Evolutionary conservation across 208 protist species (phyloP).

Genomic region (Acanthamoeba royreba): DNA sequence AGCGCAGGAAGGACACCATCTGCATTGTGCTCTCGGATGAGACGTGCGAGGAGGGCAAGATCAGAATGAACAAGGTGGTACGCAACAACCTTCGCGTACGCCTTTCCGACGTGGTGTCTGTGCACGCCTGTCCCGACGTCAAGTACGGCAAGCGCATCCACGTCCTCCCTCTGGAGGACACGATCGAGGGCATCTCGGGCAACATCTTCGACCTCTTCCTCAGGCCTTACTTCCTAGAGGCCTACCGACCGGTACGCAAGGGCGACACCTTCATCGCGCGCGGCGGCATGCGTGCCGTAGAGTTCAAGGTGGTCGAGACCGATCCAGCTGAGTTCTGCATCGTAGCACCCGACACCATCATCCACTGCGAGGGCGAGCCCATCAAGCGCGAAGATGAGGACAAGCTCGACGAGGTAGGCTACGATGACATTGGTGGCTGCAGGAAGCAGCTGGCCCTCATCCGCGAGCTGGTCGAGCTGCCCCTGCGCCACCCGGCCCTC

Average conservation of each 20-base stretch:
- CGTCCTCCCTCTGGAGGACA: slow-evolving; percentile 99
- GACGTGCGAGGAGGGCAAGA: slow-evolving; percentile 89
- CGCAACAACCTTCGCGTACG: slow-evolving; percentile 98
- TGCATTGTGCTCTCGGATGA: slow-evolving; percentile 96
- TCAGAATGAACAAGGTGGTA: slow-evolving; percentile 98
- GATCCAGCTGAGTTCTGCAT: slow-evolving; percentile 98
- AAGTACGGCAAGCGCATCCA: slow-evolving; percentile 98
- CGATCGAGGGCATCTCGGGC: slow-evolving; percentile 97
- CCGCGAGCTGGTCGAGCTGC: slow-evolving; percentile 99
- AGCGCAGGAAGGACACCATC: slow-evolving; percentile 92
- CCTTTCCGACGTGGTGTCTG: slow-evolving; percentile 95
- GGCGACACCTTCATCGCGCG: slow-evolving; percentile 96
- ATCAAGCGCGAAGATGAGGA: slow-evolving; percentile 99
- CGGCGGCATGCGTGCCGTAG: slow-evolving; percentile 97
- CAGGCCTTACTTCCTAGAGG: slow-evolving; percentile 99
- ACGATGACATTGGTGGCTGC: slow-evolving; percentile 99
- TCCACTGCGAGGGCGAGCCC: slow-evolving; percentile 99
- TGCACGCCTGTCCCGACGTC: slow-evolving; percentile 95
- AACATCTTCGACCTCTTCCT: slow-evolving; percentile 99
- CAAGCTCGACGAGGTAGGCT: slow-evolving; percentile 89
- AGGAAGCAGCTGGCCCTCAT: slow-evolving; percentile 98
- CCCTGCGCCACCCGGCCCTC: slow-evolving; percentile 97
- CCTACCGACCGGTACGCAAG: slow-evolving; percentile 99
- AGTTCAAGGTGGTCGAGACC: slow-evolving; percentile 99
- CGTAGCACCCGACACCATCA: slow-evolving; percentile 97